These are phyloP conservation scores for Hypsizygus marmoreus DNA, from an alignment of 768 basidiomycete genomes.

Conservation along the genomic window DNA sequence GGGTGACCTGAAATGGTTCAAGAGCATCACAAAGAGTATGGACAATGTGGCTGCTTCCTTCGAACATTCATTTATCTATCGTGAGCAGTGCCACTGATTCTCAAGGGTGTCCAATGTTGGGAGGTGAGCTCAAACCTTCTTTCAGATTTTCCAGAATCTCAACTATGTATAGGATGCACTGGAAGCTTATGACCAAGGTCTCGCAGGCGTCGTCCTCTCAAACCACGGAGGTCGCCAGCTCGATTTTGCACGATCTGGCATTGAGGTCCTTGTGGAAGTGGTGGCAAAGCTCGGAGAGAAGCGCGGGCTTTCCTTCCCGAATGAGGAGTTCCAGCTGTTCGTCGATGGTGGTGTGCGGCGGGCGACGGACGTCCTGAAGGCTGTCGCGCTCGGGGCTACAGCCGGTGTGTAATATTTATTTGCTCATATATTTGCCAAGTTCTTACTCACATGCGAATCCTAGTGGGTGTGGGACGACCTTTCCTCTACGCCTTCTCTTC, in stretches of 20 bases:
- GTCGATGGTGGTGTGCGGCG: constrained; percentile 95
- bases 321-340: constrained; percentile 80
- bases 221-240: constrained; percentile 84
- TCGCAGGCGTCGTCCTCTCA: constrained; percentile 80
- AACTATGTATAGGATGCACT: constrained; percentile 63
- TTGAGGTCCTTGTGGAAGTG: constrained; percentile 90
- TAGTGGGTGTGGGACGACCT: constrained; percentile 83
- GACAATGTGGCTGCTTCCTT: not conserved
- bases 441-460: constrained; percentile 21
- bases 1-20: constrained; percentile 84
- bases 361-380: constrained; percentile 89
- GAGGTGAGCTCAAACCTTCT: constrained; percentile 44
- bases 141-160: not conserved
- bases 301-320: constrained; percentile 73
- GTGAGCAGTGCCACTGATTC: constrained; percentile 80
- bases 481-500: constrained; percentile 88
- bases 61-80: constrained; percentile 34
- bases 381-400: constrained; percentile 86
- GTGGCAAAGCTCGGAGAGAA: constrained; percentile 67
- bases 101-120: constrained; percentile 91
- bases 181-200: constrained; percentile 74
- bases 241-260: constrained; percentile 82
- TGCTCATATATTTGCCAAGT: constrained; percentile 39
- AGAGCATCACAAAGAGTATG: constrained; percentile 68
- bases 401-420: constrained; percentile 53